Percentiles rank a stretch among this genome's conserved stretches.
Evolutionary conservation across 2,329 filamentous ascomycete genomes (phyloP).

Genomic region (Botrytis porri): DNA sequence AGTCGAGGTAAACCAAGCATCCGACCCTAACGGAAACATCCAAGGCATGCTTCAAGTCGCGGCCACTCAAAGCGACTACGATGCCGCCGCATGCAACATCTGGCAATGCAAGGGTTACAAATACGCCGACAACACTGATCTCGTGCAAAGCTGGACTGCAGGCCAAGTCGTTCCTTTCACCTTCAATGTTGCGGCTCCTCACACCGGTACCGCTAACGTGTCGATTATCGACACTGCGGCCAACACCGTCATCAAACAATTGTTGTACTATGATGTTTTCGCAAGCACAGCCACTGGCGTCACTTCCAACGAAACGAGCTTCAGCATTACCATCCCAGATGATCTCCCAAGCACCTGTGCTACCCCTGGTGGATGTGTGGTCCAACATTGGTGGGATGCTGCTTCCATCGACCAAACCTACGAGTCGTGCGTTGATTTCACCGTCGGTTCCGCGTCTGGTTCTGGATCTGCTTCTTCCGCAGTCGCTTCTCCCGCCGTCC

Average conservation of each 20-base stretch:
- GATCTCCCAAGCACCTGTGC: constrained; percentile 42
- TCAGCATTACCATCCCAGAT: constrained; percentile 52
- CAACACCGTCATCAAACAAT: constrained; percentile 48
- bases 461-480: constrained; percentile 3
- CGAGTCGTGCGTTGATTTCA: constrained; percentile 54
- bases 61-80: constrained; percentile 33
- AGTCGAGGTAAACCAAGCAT: constrained; percentile 40
- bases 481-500: not conserved
- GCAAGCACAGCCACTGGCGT: constrained; percentile 46
- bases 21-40: constrained; percentile 38
- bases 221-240: constrained; percentile 50
- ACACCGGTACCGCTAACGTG: constrained; percentile 55
- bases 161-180: constrained; percentile 46
- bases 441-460: constrained; percentile 18
- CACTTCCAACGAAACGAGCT: constrained; percentile 46
- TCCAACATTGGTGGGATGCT: constrained; percentile 56
- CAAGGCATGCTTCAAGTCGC: constrained; percentile 39
- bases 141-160: constrained; percentile 44
- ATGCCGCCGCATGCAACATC: constrained; percentile 40
- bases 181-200: constrained; percentile 46
- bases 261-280: constrained; percentile 49
- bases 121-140: constrained; percentile 44
- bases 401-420: constrained; percentile 52
- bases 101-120: constrained; percentile 50
- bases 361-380: constrained; percentile 37